A percentile compares a stretch with the other conserved stretches of the same genome.
Evolutionary conservation across 106 monocot genomes (phyloP).

Genomic region (Xerophyta viscosa): DNA sequence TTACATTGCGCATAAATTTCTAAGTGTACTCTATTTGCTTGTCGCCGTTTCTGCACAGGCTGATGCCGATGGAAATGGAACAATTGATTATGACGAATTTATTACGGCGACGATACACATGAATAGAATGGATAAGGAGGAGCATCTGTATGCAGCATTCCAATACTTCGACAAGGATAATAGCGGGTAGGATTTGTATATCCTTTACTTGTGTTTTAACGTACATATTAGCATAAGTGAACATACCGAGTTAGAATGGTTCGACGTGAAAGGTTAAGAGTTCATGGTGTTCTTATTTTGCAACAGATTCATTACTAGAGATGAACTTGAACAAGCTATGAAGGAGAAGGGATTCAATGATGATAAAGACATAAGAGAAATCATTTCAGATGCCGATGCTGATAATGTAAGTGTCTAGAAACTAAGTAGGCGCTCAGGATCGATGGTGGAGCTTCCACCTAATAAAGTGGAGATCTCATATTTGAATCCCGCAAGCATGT

Average conservation of each 20-base stretch:
- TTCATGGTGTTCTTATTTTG: not conserved
- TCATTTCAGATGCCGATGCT: constrained; percentile 49
- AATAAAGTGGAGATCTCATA: not conserved
- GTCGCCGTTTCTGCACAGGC: not conserved
- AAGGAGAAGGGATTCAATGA: constrained; percentile 36
- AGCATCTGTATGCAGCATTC: not conserved
- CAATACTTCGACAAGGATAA: constrained; percentile 9
- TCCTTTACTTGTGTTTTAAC: too few relatives aligned
- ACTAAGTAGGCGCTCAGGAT: not conserved
- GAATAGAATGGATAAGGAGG: constrained; percentile 2
- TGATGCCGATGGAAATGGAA: constrained; percentile 1
- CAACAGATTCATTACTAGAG: constrained; percentile 24
- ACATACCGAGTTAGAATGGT: too few relatives aligned
- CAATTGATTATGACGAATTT: constrained; percentile 1
- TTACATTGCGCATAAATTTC: too few relatives aligned
- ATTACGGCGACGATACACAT: constrained; percentile 1
- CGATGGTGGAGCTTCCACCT: not conserved
- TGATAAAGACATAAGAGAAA: constrained; percentile 38
- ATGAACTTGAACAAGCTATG: constrained; percentile 38
- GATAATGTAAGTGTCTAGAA: constrained; percentile 45
- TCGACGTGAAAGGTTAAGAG: not conserved
- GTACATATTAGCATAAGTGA: too few relatives aligned
- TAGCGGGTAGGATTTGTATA: constrained; percentile 36
- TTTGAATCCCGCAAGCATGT: too few relatives aligned
- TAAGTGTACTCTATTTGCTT: too few relatives aligned